These are phyloP conservation scores for Penicillium robsamsonii DNA, from an alignment of 495 filamentous ascomycete species.

Conservation along the genomic window DNA sequence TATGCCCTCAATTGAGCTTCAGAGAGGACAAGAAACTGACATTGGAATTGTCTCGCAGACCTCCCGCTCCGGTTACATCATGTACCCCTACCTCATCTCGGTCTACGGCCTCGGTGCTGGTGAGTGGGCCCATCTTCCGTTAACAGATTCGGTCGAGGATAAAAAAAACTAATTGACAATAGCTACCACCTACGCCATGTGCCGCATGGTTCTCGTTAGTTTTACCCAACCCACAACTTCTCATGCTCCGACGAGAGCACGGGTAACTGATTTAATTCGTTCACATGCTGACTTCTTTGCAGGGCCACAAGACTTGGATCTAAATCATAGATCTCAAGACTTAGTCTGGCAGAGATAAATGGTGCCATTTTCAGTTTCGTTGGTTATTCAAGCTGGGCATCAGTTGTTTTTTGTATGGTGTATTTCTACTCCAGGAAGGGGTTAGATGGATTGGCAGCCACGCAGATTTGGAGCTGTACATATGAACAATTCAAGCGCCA, in stretches of 20 bases:
- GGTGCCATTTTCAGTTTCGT: conserved; percentile 13
- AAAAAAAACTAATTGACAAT: conserved; percentile 23
- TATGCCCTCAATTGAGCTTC: conserved; percentile 3
- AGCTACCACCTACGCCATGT: conserved; percentile 57
- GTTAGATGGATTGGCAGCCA: conserved; percentile 31
- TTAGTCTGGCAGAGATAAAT: conserved; percentile 69
- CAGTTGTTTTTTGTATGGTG: conserved; percentile 30
- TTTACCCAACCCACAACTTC: not conserved
- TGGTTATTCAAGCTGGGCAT: conserved; percentile 13
- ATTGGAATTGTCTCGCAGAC: conserved; percentile 39
- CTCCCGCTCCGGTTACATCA: conserved; percentile 60
- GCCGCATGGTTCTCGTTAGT: conserved; percentile 57
- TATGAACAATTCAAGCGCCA: conserved; percentile 42
- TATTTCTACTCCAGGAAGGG: conserved; percentile 41
- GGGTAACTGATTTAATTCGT: not conserved
- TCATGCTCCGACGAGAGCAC: conserved; percentile 1
- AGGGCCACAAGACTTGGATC: conserved; percentile 81
- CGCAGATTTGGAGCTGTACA: conserved; percentile 46
- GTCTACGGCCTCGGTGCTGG: conserved; percentile 58
- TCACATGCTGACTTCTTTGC: conserved; percentile 28
- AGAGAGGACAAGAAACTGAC: conserved; percentile 18
- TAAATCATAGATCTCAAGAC: conserved; percentile 68
- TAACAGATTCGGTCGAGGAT: conserved; percentile 29
- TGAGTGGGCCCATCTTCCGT: conserved; percentile 42
- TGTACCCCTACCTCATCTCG: conserved; percentile 72